These are phyloP conservation scores for Barbarea vulgaris DNA, from an alignment of 345 rosid species.

Conservation along the genomic window DNA sequence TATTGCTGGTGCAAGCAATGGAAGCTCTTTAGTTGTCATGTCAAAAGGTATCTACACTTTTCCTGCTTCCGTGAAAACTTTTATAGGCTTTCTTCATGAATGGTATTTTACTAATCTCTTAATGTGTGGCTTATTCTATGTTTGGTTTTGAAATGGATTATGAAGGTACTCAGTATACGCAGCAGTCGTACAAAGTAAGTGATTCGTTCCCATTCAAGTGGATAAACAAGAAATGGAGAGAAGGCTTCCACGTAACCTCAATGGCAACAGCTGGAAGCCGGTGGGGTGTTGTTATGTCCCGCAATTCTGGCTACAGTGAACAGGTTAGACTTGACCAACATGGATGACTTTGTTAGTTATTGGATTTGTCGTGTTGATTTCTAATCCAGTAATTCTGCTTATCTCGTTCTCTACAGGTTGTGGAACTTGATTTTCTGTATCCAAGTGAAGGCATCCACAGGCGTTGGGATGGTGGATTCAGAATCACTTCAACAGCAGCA, in stretches of 20 bases:
- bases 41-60: slow-evolving; percentile 71
- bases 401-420: slow-evolving; percentile 59
- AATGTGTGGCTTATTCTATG: slow-evolving; percentile 1
- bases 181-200: slow-evolving; percentile 95
- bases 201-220: slow-evolving; percentile 97
- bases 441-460: slow-evolving; percentile 99
- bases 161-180: slow-evolving; percentile 84
- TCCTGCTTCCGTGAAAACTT: background rate
- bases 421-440: slow-evolving; percentile 96
- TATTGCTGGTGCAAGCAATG: slow-evolving; percentile 88
- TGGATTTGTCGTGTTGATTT: background rate
- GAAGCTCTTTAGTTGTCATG: slow-evolving; percentile 96
- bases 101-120: background rate
- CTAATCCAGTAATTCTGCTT: slow-evolving; percentile 2
- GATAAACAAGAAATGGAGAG: slow-evolving; percentile 99
- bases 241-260: slow-evolving; percentile 95
- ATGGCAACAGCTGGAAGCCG: slow-evolving; percentile 97
- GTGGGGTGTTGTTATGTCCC: slow-evolving; percentile 99
- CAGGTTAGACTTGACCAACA: slow-evolving; percentile 56
- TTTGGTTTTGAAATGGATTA: slow-evolving; percentile 21
- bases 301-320: slow-evolving; percentile 89
- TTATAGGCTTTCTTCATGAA: slow-evolving; percentile 10
- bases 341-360: background rate
- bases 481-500: slow-evolving; percentile 95
- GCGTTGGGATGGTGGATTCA: slow-evolving; percentile 91